Evolutionary conservation across 257 asterid genomes (phyloP), one percentile per base, ranked within the genome.

Genomic region (Gentiana macrophylla): DNA sequence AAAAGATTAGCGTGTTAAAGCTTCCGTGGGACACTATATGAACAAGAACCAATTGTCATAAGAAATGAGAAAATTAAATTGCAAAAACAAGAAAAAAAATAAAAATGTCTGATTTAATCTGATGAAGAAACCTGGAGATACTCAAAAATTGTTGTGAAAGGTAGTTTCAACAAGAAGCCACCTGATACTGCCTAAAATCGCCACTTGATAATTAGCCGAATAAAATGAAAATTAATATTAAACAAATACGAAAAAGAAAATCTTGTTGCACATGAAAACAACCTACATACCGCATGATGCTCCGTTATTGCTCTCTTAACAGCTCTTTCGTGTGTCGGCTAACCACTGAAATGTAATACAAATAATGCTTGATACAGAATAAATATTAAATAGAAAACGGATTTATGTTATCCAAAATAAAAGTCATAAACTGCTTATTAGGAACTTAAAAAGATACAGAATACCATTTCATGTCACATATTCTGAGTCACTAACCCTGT

Each of bases 71-170:
- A 51, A 15, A 6, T 33, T 32, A 13, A 4, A 49, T 12, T 8
- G 48, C 4, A 32, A 1, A 4, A 1, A 35, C 43, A 12, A 4
- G 49, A 32, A n/a, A 12, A 32, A 12, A 8, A 10, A 10, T 32
- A 15, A 9, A 3, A 4, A 4, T 4, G 2, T 38, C 7, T 32
- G 33, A 49, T 53, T 10, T 4, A n/a, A 35, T 4, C 46, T 5
- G 46, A n/a, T 6, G 34, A 3, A 49, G 37, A 52, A 35, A 85
- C 98, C 98, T 91, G 97, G 50, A 83, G 86, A 75, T 91, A 85
- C 77, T 91, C 98, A 32, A 91, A 91, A 55, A 91, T 88, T 52
- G 98, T 87, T 34, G 97, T 87, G 45, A 79, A 87, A 24, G 96
- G 85, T 70, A 91, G 84, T 76, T 91, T 91, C 79, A 91, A 57